These are phyloP conservation scores for Cryptococcus hybrid DNA, from an alignment of 1,284 basidiomycete species.

Conservation along the genomic window DNA sequence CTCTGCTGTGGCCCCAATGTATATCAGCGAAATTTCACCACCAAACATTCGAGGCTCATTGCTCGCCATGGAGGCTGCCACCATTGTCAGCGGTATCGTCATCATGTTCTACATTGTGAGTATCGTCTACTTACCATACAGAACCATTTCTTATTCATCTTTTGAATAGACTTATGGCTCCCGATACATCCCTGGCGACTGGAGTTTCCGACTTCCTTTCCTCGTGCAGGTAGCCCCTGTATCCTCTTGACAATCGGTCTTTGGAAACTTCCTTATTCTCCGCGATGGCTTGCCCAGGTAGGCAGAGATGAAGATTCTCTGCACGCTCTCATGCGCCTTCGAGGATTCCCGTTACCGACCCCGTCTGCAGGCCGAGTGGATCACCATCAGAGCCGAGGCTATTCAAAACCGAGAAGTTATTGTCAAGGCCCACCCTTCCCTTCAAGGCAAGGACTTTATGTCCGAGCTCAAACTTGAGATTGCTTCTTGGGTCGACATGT, in stretches of 20 bases:
- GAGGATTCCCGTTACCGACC: conserved; percentile 28
- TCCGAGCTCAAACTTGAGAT: conserved; percentile 21
- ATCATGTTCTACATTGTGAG: conserved; percentile 2
- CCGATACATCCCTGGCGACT: conserved; percentile 13
- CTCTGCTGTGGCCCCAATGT: conserved; percentile 46
- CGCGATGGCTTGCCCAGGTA: conserved; percentile 58
- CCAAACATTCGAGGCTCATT: conserved; percentile 65
- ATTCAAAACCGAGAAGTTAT: conserved; percentile 18
- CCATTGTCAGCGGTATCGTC: conserved; percentile 61
- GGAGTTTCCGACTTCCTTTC: conserved; percentile 36
- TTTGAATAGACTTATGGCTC: conserved; percentile 19
- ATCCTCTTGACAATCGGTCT: conserved; percentile 44
- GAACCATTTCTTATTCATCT: conserved; percentile 8
- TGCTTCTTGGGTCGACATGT: conserved; percentile 24
- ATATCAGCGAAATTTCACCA: conserved; percentile 41
- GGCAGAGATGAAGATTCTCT: conserved; percentile 37
- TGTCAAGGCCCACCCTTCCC: conserved; percentile 14
- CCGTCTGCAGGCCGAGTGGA: conserved; percentile 43
- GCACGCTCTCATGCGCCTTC: conserved; percentile 31
- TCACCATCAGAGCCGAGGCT: conserved; percentile 40
- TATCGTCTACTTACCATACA: conserved; percentile 4
- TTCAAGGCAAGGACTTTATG: conserved; percentile 7
- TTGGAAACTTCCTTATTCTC: conserved; percentile 56
- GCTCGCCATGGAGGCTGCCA: conserved; percentile 70
- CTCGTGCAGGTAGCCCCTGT: conserved; percentile 33